These are phyloP conservation scores for Penicillium capsulatum DNA, from an alignment of 2,329 filamentous ascomycete genomes.

Conservation along the genomic window DNA sequence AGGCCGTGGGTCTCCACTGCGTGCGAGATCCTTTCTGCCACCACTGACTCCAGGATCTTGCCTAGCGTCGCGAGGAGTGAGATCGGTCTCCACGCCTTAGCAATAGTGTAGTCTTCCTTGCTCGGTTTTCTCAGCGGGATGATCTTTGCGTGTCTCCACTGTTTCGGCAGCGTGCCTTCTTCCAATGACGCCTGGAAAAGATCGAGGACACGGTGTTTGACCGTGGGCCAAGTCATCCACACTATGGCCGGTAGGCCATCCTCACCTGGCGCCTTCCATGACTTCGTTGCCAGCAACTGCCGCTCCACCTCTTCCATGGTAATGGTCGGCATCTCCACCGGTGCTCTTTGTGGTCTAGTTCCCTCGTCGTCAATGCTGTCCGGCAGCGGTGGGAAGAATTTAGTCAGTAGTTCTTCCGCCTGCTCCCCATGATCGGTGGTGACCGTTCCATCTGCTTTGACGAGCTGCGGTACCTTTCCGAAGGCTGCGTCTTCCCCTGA, in stretches of 20 bases:
- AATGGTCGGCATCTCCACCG: constrained; percentile 12
- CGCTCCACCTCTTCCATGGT: constrained; percentile 22
- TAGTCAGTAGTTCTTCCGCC: constrained; percentile 13
- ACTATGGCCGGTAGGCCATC: too few relatives aligned
- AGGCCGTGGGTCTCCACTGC: too few relatives aligned
- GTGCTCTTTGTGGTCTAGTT: constrained; percentile 10
- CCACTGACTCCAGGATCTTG: constrained; percentile 29
- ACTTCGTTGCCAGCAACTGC: constrained; percentile 6
- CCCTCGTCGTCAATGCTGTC: constrained; percentile 16
- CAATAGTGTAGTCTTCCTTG: constrained; percentile 11
- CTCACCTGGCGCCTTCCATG: too few relatives aligned
- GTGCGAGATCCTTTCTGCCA: too few relatives aligned
- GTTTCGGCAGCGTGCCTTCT: constrained; percentile 4
- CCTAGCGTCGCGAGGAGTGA: constrained; percentile 25
- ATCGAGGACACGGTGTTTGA: constrained; percentile 1
- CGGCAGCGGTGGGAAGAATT: constrained; percentile 16
- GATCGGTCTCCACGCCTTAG: constrained; percentile 22
- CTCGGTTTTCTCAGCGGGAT: constrained; percentile 11
- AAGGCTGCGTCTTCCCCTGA: constrained; percentile 17
- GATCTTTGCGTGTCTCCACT: constrained; percentile 10
- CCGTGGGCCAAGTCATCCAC: too few relatives aligned
- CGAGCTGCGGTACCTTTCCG: constrained; percentile 14
- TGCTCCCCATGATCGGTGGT: too few relatives aligned
- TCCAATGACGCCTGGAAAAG: constrained; percentile 7
- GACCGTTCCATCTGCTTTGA: constrained; percentile 13